phyloP scores from a whole-genome alignment of 2,329 filamentous ascomycete genomes.

The Hypoxylon sp. region DNA sequence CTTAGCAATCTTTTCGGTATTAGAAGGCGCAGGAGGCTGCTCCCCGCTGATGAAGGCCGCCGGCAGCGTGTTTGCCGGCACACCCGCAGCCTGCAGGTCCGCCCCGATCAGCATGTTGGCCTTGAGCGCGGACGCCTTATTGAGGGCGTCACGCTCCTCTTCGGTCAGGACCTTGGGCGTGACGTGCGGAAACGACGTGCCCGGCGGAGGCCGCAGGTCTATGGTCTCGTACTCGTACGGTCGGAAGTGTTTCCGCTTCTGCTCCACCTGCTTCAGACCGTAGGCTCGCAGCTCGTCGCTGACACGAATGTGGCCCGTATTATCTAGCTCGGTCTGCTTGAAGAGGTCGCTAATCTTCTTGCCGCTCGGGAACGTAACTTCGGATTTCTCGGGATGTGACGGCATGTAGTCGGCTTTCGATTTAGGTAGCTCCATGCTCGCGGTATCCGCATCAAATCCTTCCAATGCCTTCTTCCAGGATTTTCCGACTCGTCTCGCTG shows the following conservation, averaged over 20 bases:
- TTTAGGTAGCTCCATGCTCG: neutral
- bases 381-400: constrained; percentile 22
- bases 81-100: too few relatives aligned
- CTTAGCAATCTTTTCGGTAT: too few relatives aligned
- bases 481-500: neutral
- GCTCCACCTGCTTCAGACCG: neutral
- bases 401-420: constrained; percentile 25
- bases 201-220: neutral
- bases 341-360: constrained; percentile 12
- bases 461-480: neutral
- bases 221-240: constrained; percentile 12
- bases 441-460: neutral
- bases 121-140: too few relatives aligned
- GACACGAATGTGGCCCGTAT: constrained; percentile 12
- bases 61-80: too few relatives aligned
- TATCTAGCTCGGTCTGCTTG: constrained; percentile 5
- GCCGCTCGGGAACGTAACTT: constrained; percentile 19
- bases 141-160: too few relatives aligned
- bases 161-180: too few relatives aligned
- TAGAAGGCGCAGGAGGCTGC: too few relatives aligned
- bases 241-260: neutral
- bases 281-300: constrained; percentile 6
- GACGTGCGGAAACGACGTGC: neutral
- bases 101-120: too few relatives aligned
- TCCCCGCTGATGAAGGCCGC: too few relatives aligned